Conservation (phyloP, 1,284 basidiomycete genomes). For the Trichosporon sp. region DNA sequence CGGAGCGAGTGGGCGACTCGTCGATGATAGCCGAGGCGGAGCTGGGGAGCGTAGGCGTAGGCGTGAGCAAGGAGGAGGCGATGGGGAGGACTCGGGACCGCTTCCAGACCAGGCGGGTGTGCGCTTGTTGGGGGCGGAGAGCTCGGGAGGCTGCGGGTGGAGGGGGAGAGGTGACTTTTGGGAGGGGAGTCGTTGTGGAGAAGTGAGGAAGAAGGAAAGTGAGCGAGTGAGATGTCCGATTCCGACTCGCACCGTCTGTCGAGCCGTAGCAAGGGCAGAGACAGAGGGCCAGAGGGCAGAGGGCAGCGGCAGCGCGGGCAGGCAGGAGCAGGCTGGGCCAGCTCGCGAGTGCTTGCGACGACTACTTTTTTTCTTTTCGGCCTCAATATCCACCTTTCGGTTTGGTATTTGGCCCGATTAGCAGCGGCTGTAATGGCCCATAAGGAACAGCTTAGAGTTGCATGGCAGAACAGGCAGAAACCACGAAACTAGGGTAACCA, state of each 20-base stretch:
- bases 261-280: background rate
- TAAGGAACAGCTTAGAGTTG: background rate
- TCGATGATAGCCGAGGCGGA: background rate
- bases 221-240: background rate
- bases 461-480: background rate
- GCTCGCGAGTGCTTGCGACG: background rate
- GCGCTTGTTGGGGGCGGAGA: background rate
- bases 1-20: background rate
- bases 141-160: slow-evolving; percentile 1
- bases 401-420: background rate
- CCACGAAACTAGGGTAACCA: slow-evolving; percentile 1
- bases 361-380: background rate
- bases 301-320: background rate
- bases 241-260: background rate
- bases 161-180: background rate
- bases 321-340: background rate
- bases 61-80: background rate
- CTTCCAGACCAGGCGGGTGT: slow-evolving; percentile 3
- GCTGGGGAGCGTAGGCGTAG: background rate
- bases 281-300: background rate
- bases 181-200: background rate
- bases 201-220: slow-evolving; percentile 1
- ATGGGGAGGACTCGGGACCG: slow-evolving; percentile 2
- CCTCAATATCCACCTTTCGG: background rate
- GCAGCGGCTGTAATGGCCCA: background rate